These are phyloP conservation scores for Fusarium fracticaudum DNA, from an alignment of 2,329 filamentous ascomycete genomes.

Conservation along the genomic window DNA sequence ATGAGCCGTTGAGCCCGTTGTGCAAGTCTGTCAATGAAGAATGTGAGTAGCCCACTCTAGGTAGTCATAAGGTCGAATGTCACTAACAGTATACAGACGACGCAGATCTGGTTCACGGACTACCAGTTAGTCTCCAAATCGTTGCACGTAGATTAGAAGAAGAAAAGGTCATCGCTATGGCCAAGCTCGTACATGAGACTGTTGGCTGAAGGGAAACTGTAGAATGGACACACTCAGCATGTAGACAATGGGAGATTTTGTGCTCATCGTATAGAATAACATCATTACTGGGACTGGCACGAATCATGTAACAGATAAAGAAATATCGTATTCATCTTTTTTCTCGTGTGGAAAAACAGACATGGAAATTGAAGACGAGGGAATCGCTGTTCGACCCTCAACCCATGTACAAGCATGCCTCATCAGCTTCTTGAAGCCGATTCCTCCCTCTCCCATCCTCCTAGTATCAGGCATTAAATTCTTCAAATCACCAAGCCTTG, in stretches of 20 bases:
- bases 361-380: slow-evolving; percentile 22
- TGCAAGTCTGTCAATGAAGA: slow-evolving; percentile 53
- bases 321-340: slow-evolving; percentile 41
- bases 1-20: slow-evolving; percentile 48
- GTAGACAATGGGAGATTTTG: background rate
- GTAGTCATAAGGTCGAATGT: accelerated
- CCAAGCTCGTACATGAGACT: slow-evolving; percentile 7
- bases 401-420: slow-evolving; percentile 11
- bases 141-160: slow-evolving; percentile 55
- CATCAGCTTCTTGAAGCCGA: background rate
- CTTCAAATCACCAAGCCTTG: slow-evolving; percentile 14
- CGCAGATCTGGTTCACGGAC: slow-evolving; percentile 50
- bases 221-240: background rate
- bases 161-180: slow-evolving; percentile 51
- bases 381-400: slow-evolving; percentile 5
- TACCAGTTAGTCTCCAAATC: slow-evolving; percentile 56
- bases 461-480: slow-evolving; percentile 27
- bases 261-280: background rate
- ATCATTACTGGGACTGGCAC: background rate
- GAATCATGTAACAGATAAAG: slow-evolving; percentile 23
- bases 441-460: background rate
- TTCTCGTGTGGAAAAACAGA: slow-evolving; percentile 33
- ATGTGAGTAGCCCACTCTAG: slow-evolving; percentile 50
- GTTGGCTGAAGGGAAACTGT: background rate
- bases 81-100: slow-evolving; percentile 47